These are phyloP conservation scores for Amaranthus hypochondriacus DNA, from an alignment of 148 eudicot genomes.

Conservation along the genomic window DNA sequence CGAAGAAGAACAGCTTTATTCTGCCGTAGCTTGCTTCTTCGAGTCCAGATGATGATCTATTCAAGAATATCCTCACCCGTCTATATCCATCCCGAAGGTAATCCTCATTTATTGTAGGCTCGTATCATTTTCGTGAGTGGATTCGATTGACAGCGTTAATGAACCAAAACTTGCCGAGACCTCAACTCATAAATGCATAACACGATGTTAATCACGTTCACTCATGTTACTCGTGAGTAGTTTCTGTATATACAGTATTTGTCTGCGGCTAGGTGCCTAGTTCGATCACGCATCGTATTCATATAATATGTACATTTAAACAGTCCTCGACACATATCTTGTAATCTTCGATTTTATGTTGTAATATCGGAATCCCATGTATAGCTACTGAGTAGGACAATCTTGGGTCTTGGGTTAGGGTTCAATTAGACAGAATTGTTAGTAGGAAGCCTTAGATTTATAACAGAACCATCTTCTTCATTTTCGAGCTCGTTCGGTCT, in stretches of 20 bases:
- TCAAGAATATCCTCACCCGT: neutral
- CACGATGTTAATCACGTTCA: neutral
- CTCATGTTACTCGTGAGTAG: slow-evolving; percentile 9
- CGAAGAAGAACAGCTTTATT: slow-evolving; percentile 62
- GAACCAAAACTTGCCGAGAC: neutral
- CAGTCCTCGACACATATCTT: neutral
- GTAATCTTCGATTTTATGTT: slow-evolving; percentile 13
- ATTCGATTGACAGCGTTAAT: neutral
- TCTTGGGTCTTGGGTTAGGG: neutral
- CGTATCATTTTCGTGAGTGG: neutral
- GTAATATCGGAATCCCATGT: slow-evolving; percentile 22
- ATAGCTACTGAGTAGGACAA: slow-evolving; percentile 28
- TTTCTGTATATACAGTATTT: slow-evolving; percentile 17
- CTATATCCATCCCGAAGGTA: slow-evolving; percentile 13
- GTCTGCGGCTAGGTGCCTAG: slow-evolving; percentile 4
- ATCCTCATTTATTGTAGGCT: neutral
- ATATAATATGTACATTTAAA: slow-evolving; percentile 24
- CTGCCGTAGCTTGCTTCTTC: slow-evolving; percentile 74
- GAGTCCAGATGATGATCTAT: slow-evolving; percentile 33
- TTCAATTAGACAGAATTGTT: slow-evolving; percentile 6
- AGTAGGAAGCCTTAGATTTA: slow-evolving; percentile 6
- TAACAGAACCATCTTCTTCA: slow-evolving; percentile 11
- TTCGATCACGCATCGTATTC: neutral
- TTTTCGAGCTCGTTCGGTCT: slow-evolving; percentile 6
- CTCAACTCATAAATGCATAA: neutral